Evolutionary conservation across 257 asterid genomes (phyloP).

Genomic region (Solanum chiquidenum): DNA sequence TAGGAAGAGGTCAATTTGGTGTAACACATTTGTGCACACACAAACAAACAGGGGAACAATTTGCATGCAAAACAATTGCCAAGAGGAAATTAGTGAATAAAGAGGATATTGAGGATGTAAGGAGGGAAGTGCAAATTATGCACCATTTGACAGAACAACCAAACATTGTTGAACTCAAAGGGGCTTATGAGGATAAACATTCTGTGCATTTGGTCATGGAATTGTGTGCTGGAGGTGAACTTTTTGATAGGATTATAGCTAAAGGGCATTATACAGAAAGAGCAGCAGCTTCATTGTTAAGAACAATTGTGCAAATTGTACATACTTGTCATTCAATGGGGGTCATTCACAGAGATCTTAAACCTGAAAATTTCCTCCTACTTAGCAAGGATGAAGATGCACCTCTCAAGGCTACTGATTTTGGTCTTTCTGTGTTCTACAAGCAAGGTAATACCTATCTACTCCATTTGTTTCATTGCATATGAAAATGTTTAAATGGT

Average conservation of each 20-base stretch:
- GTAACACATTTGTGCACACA: slow-evolving; percentile 47
- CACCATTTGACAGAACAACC: slow-evolving; percentile 53
- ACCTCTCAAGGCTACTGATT: slow-evolving; percentile 61
- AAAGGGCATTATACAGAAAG: slow-evolving; percentile 58
- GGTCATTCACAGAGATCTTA: slow-evolving; percentile 56
- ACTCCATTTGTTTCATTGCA: background rate
- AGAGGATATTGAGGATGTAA: slow-evolving; percentile 55
- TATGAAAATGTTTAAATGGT: background rate
- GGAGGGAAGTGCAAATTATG: slow-evolving; percentile 64
- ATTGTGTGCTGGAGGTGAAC: slow-evolving; percentile 60
- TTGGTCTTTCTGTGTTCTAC: slow-evolving; percentile 56
- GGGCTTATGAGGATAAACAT: slow-evolving; percentile 57
- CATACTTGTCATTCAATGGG: slow-evolving; percentile 63
- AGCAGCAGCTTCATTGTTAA: slow-evolving; percentile 49
- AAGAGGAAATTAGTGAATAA: slow-evolving; percentile 48
- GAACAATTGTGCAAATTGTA: slow-evolving; percentile 57
- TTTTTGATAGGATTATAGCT: slow-evolving; percentile 47
- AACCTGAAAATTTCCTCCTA: slow-evolving; percentile 57
- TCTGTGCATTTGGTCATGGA: slow-evolving; percentile 57
- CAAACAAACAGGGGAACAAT: slow-evolving; percentile 44
- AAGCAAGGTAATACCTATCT: slow-evolving; percentile 28
- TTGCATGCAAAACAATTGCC: slow-evolving; percentile 58
- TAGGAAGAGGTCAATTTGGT: slow-evolving; percentile 56
- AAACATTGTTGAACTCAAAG: slow-evolving; percentile 51
- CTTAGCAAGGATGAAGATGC: slow-evolving; percentile 48